These are phyloP conservation scores for Phialemonium atrogriseum DNA, from an alignment of 2,329 filamentous ascomycete genomes.

Conservation along the genomic window DNA sequence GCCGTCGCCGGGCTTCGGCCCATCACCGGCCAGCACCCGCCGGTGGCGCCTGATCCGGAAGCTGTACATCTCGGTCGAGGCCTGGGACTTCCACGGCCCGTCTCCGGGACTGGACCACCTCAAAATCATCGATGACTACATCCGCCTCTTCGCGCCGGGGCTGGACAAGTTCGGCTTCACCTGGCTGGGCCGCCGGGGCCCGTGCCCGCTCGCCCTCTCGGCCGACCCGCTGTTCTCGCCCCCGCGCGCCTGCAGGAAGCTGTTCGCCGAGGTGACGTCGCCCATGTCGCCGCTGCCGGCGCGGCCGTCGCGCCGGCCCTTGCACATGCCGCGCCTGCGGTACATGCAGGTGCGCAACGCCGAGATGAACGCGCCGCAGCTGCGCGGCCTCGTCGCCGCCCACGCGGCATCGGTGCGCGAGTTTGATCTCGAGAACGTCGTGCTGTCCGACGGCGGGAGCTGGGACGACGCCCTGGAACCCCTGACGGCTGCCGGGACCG, in stretches of 20 bases:
- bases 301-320: constrained; percentile 39
- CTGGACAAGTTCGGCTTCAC: constrained; percentile 67
- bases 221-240: constrained; percentile 62
- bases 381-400: constrained; percentile 57
- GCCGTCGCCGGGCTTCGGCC: constrained; percentile 65
- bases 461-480: constrained; percentile 81
- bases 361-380: constrained; percentile 61
- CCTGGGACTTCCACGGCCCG: constrained; percentile 54
- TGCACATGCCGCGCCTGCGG: constrained; percentile 59
- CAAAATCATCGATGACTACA: constrained; percentile 74
- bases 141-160: constrained; percentile 57
- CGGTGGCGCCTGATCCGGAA: constrained; percentile 73
- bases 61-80: constrained; percentile 64
- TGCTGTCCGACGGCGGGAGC: constrained; percentile 56
- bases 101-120: constrained; percentile 60
- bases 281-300: constrained; percentile 55
- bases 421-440: constrained; percentile 72
- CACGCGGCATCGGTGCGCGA: constrained; percentile 64
- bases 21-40: constrained; percentile 60
- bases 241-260: constrained; percentile 43
- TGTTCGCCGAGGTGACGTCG: constrained; percentile 57
- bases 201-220: constrained; percentile 63
- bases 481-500: constrained; percentile 41
- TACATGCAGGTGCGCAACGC: constrained; percentile 66
- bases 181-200: constrained; percentile 67